Conservation (phyloP, 805 yeast genomes). For the Alloascoidea hylecoeti region DNA sequence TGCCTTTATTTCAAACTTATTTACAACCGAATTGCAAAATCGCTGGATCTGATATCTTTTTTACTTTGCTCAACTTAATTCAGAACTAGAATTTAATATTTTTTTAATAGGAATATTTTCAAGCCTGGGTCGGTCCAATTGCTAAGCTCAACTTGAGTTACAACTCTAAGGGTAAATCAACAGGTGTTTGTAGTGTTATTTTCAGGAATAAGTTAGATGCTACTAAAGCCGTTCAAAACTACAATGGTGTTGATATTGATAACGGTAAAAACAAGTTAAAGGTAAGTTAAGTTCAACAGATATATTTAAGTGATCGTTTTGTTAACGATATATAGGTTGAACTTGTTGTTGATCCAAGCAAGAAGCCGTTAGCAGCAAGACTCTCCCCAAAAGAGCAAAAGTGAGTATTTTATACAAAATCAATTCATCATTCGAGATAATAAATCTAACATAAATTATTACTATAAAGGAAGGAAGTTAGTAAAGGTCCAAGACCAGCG, state of each 20-base stretch:
- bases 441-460: too few relatives aligned
- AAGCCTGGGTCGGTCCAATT: constrained; percentile 79
- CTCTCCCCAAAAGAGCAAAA: constrained; percentile 42
- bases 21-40: too few relatives aligned
- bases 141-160: constrained; percentile 56
- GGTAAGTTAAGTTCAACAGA: too few relatives aligned
- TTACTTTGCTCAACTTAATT: too few relatives aligned
- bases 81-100: neutral
- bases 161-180: constrained; percentile 80
- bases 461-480: constrained; percentile 1
- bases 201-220: constrained; percentile 65
- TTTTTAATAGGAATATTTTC: constrained; percentile 65
- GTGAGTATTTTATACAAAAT: too few relatives aligned
- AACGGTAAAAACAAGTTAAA: constrained; percentile 67
- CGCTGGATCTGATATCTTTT: too few relatives aligned
- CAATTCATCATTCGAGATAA: too few relatives aligned
- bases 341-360: constrained; percentile 73
- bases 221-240: constrained; percentile 62
- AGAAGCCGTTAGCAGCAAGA: constrained; percentile 63
- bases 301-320: constrained; percentile 4
- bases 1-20: too few relatives aligned
- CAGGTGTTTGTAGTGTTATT: constrained; percentile 81
- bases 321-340: constrained; percentile 28
- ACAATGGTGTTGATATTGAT: constrained; percentile 90
- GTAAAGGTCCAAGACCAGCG: constrained; percentile 7